Base-by-base conservation (phyloP, 192 early-diverging fungal genomes). In the Geranomyces variabilis region DNA sequence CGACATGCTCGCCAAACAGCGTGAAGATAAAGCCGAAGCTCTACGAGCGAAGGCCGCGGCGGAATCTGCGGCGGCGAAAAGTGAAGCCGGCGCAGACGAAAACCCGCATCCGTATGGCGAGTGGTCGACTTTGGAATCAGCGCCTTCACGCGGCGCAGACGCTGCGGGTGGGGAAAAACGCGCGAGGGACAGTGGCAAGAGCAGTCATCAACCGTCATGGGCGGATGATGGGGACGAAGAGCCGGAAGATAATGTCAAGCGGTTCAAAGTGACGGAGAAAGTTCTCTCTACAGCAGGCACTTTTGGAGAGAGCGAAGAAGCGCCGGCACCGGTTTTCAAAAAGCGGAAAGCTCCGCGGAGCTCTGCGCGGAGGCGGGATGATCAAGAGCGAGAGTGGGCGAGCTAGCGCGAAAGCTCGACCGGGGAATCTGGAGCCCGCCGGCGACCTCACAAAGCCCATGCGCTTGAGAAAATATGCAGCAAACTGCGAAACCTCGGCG, bases 151-250 rank as follows among this genome's bases (percentile, higher is more conserved):
- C 28, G 17, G 22, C 28, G 17, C 58, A 19, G 29, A 6, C 58
- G 15, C 66, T 48, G 21, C 6, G 8, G 21, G 48, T 26, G 24
- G 15, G 24, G 66, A 19, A 29, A 51, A 22, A 45, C 24, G 66
- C 55, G 48, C n/a, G 8, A 21, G 26, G 15, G 15, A 62, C 58
- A 63, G 34, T 57, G 49, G 51, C 15, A 63, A 41, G 17, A 22
- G 43, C 30, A 31, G 31, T 41, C 9, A 22, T 30, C 33, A 22
- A 43, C n/a, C 41, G 14, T 21, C 22, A 29, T 72, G 70, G 70
- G 70, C 70, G 13, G 61, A 72, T 55, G 62, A 72, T 33, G 70
- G 70, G 31, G 70, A 72, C 15, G 70, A 72, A 26, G 58, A 60
- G 29, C 70, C 70, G 7, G 70, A 72, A 41, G 61, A 72, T 14